Percentiles rank a stretch among this genome's conserved stretches.
phyloP scores from a whole-genome alignment of 352 stramenopile genomes.

The Pythium monospermum region DNA sequence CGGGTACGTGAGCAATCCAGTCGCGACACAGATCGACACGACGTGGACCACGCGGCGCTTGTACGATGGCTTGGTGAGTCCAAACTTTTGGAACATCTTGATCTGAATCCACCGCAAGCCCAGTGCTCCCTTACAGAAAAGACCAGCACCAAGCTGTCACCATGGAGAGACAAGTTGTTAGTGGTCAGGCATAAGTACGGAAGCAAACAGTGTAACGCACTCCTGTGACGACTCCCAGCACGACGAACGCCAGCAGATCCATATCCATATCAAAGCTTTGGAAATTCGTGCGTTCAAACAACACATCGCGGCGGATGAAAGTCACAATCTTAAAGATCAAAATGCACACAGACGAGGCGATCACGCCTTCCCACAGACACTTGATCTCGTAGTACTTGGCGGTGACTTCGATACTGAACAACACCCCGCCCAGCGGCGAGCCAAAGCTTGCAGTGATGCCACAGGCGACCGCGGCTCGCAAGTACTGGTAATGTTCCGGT shows the following conservation, averaged over 20 bases:
- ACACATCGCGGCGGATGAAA: constrained; percentile 61
- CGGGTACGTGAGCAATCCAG: constrained; percentile 57
- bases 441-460: constrained; percentile 80
- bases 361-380: constrained; percentile 79
- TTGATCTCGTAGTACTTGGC: constrained; percentile 85
- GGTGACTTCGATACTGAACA: constrained; percentile 86
- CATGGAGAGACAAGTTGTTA: no score
- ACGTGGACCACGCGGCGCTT: constrained; percentile 57
- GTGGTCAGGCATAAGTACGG: no score
- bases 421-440: constrained; percentile 64
- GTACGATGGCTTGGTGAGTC: constrained; percentile 42
- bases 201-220: constrained; percentile 27
- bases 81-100: constrained; percentile 48
- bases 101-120: constrained; percentile 40
- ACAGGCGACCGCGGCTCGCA: constrained; percentile 62
- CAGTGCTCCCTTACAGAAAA: constrained; percentile 58
- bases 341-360: constrained; percentile 74
- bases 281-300: constrained; percentile 79
- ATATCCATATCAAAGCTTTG: constrained; percentile 73
- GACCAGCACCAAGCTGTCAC: constrained; percentile 53
- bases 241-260: constrained; percentile 68
- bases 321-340: constrained; percentile 74
- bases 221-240: constrained; percentile 60
- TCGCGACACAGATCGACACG: constrained; percentile 52
- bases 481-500: constrained; percentile 64